Base-by-base conservation (phyloP, 2,329 filamentous ascomycete species). In the Colletotrichum sp. region DNA sequence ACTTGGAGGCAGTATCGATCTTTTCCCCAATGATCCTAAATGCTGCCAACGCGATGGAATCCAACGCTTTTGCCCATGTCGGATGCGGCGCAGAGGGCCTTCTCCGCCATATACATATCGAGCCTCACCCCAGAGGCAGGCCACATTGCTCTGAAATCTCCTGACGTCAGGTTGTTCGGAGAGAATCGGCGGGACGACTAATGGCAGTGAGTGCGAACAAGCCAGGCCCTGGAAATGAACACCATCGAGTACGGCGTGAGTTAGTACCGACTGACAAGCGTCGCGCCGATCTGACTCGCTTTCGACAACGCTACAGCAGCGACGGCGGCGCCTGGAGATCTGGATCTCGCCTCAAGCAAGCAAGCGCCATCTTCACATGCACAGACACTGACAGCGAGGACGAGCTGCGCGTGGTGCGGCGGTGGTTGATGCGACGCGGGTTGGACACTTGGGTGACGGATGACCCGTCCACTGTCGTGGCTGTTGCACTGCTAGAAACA, bases 331-430 rank as follows among this genome's bases (percentile, higher is more conserved):
- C 21, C 32, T 63, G 64, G 57, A 73, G 64, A 73, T 75, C 57
- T 58, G 70, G 38, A 73, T 73, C 57, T 72, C 24, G 36, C 63
- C 69, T 63, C 64, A 34, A 67, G 32, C 61, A 64, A 72, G 24
- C 72, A 75, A 72, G 68, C 32, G 68, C 52, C 72, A 34, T 73
- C 64, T 75, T 75, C 73, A 75, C 73, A 73, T 75, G 73, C 73
- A 58, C 63, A 32, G 34, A 70, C 72, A 21, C n/a, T 52, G n/a
- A 52, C 43, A 52, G 43, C 43, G 43, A 52, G 43, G 10, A 21
- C n/a, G 43, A 52, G 43, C 43, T 52, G 43, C 43, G 43, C 43
- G 43, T 52, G 43, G 6, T 52, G 43, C 43, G 24, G 58, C 30
- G 55, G 67, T 32, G 71, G 32, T 36, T 52, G 21, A 60, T 32